Evolutionary conservation across 106 monocot species (phyloP).

Genomic region (Phalaenopsis equestris): DNA sequence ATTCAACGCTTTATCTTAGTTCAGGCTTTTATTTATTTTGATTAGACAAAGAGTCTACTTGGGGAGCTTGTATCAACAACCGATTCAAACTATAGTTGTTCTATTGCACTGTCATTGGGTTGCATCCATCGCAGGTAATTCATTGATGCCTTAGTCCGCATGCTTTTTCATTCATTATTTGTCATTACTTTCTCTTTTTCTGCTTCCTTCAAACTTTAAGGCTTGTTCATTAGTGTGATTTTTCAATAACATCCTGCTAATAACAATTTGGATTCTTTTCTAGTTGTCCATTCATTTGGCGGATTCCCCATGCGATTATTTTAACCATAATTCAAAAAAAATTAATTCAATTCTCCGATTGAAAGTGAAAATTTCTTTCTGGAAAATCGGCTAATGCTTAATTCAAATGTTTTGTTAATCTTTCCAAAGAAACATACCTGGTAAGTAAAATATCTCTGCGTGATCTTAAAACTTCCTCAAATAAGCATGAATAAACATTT

Average conservation of each 20-base stretch:
- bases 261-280: background rate
- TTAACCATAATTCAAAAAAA: background rate
- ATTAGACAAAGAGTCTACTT: slow-evolving; percentile 63
- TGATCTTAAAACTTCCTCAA: too few relatives aligned
- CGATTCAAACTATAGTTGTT: slow-evolving; percentile 63
- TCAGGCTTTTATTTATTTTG: slow-evolving; percentile 5
- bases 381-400: background rate
- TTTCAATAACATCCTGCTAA: background rate
- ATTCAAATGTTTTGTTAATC: background rate
- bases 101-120: slow-evolving; percentile 80
- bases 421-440: background rate
- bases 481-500: too few relatives aligned
- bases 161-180: background rate
- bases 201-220: background rate
- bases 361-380: background rate
- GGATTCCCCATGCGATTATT: background rate
- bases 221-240: background rate
- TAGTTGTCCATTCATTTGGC: background rate
- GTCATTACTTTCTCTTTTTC: background rate
- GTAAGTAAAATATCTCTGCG: too few relatives aligned
- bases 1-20: background rate
- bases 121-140: slow-evolving; percentile 84
- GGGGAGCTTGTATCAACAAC: slow-evolving; percentile 52
- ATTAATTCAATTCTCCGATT: background rate
- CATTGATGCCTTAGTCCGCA: background rate